Base-by-base conservation (phyloP, 75 land plant species). In the Larix kaempferi region DNA sequence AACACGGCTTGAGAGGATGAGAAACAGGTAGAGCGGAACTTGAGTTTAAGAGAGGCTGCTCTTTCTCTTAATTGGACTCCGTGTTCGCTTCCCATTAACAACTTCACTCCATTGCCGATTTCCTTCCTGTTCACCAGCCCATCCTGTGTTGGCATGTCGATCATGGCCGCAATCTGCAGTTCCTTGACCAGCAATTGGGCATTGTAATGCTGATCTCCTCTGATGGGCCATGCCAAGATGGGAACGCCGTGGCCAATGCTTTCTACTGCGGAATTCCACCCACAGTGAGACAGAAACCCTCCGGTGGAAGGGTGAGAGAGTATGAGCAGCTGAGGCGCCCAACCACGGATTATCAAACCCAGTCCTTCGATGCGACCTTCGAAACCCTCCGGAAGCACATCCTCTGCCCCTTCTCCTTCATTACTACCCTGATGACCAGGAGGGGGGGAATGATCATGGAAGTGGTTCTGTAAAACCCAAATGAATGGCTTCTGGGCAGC, bases 241-340 rank as follows among this genome's bases (percentile, higher is more conserved):
- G 92, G 90, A 35, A 90, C 90, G 1, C 88, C 91, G 17, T 23
- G 59, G 67, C 59, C 21, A 26, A 88, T 17, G 73, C 82, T 74
- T 83, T 84, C 83, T 78, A 85, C 22, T 0, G 54, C 71, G 37
- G 83, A 87, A 77, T 84, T 86, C 91, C 91, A 84, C 22, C 88
- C 88, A 56, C 86, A 83, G 57, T 88, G 90, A 8, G 87, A 64
- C 64, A 88, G 23, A 82, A 88, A 85, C 26, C 81, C 89, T 2
- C 89, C 89, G 3, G 77, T 59, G n/a, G 89, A 72, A 33, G 71
- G 61, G 58, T 90, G 91, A 11, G 56, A 22, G 44, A 90, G 55
- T 2, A 90, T 65, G 26, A 39, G 85, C 27, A 67, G 11, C 77
- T 90, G 92, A 14, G 92, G 92, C 17, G 80, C 90, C 92, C 92